These are phyloP conservation scores for Ogataea degrootiae DNA, from an alignment of 805 yeast genomes.

Conservation along the genomic window DNA sequence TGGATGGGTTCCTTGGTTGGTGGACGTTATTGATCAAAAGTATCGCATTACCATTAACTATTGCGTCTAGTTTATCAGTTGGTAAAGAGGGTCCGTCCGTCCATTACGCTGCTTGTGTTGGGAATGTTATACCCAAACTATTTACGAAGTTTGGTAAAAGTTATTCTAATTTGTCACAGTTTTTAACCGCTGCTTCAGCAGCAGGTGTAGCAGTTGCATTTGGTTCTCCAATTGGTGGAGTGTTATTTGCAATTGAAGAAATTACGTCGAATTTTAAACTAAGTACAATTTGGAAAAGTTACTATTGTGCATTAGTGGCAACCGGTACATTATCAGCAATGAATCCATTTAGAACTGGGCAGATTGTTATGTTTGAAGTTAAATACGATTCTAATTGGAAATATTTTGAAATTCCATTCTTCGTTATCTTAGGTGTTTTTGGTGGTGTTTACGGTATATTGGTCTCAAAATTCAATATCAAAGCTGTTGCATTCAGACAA, in stretches of 20 bases:
- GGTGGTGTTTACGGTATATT: constrained; percentile 89
- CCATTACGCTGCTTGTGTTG: constrained; percentile 97
- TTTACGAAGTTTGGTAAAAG: constrained; percentile 42
- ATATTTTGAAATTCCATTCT: constrained; percentile 76
- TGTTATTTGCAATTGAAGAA: constrained; percentile 87
- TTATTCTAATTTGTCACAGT: constrained; percentile 46
- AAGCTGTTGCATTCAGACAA: constrained; percentile 74
- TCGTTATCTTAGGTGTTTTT: constrained; percentile 73
- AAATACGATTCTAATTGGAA: constrained; percentile 84
- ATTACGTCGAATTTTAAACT: constrained; percentile 71
- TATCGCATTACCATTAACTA: constrained; percentile 80
- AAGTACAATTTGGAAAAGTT: constrained; percentile 84
- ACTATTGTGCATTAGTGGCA: constrained; percentile 86
- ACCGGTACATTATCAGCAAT: constrained; percentile 73
- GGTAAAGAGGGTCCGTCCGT: constrained; percentile 99
- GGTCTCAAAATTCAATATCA: constrained; percentile 69
- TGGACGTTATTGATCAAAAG: constrained; percentile 72
- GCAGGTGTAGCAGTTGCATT: constrained; percentile 99
- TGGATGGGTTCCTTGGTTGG: constrained; percentile 71
- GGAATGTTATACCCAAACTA: constrained; percentile 63
- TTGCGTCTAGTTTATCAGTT: constrained; percentile 87
- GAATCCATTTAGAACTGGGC: constrained; percentile 94
- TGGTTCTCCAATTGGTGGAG: constrained; percentile 97
- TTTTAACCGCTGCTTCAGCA: constrained; percentile 85
- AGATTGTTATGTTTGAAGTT: constrained; percentile 90